phyloP scores from a whole-genome alignment of 208 protist genomes.

The Acanthamoeba sp. region DNA sequence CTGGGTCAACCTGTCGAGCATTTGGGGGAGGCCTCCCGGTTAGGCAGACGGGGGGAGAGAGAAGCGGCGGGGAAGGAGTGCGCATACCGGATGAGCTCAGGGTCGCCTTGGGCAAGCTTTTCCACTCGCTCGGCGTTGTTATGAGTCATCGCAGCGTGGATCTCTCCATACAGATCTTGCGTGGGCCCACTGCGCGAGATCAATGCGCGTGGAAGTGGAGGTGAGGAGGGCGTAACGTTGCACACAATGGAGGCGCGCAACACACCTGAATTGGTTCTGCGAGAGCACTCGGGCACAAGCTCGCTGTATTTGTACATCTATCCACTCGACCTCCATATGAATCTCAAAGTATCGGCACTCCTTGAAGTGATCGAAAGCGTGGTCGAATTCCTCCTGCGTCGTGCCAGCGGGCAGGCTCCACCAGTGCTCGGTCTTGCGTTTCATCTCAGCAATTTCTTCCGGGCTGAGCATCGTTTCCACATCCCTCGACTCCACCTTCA shows the following conservation, averaged over 20 bases:
- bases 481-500: not conserved
- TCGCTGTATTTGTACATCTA: not conserved
- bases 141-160: not conserved
- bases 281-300: not conserved
- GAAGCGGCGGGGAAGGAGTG: not conserved
- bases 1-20: not conserved
- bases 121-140: not conserved
- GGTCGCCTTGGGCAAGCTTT: not conserved
- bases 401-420: not conserved
- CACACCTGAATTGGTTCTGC: not conserved
- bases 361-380: conserved; percentile 4
- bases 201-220: not conserved
- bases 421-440: conserved; percentile 36
- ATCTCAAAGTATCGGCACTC: not conserved
- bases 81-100: not conserved
- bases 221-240: not conserved
- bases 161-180: not conserved
- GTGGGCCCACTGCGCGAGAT: not conserved
- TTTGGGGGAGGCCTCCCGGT: no score
- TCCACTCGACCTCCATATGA: not conserved
- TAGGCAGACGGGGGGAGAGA: not conserved
- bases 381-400: conserved; percentile 17
- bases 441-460: conserved; percentile 42
- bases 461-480: not conserved
- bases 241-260: no score